Evolutionary conservation across 108 stramenopile species (phyloP).

Genomic region (Discostella pseudostelligera): DNA sequence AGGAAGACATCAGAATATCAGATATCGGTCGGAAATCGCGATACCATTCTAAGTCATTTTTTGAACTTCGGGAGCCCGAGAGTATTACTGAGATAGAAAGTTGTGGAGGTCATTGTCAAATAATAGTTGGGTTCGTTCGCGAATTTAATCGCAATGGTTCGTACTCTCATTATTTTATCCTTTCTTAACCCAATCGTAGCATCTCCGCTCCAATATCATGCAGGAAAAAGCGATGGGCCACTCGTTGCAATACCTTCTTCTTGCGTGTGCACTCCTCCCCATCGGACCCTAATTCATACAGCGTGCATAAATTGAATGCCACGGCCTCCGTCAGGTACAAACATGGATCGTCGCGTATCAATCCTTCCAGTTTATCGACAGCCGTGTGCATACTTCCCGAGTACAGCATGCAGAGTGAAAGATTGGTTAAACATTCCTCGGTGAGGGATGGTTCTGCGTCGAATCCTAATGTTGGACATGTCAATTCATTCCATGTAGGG

Average conservation of each 20-base stretch:
- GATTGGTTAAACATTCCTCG: conserved; percentile 73
- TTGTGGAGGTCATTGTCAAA: too few species aligned
- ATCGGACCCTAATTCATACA: conserved; percentile 88
- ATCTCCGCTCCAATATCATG: conserved; percentile 86
- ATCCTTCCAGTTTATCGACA: conserved; percentile 65
- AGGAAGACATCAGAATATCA: too few species aligned
- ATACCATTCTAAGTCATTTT: too few species aligned
- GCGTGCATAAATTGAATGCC: conserved; percentile 91
- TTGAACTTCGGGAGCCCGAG: too few species aligned
- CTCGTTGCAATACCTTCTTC: conserved; percentile 76
- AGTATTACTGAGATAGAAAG: too few species aligned
- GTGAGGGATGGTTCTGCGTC: conserved; percentile 44
- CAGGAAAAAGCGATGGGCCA: conserved; percentile 84
- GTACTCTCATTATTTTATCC: too few species aligned
- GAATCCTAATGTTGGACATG: conserved; percentile 40
- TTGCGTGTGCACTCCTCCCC: conserved; percentile 62
- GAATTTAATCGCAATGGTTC: too few species aligned
- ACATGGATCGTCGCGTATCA: conserved; percentile 80
- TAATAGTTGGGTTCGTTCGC: too few species aligned
- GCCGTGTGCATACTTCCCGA: conserved; percentile 63
- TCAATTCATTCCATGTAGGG: conserved; percentile 35
- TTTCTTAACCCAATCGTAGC: conserved; percentile 60
- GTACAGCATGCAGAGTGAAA: conserved; percentile 77
- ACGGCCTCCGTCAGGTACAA: conserved; percentile 78
- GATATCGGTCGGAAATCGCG: too few species aligned